Percentiles rank a stretch among this genome's conserved stretches.
Evolutionary conservation across 371 early-diverging fungal species (phyloP).

Genomic region (Lichtheimia ramosa): DNA sequence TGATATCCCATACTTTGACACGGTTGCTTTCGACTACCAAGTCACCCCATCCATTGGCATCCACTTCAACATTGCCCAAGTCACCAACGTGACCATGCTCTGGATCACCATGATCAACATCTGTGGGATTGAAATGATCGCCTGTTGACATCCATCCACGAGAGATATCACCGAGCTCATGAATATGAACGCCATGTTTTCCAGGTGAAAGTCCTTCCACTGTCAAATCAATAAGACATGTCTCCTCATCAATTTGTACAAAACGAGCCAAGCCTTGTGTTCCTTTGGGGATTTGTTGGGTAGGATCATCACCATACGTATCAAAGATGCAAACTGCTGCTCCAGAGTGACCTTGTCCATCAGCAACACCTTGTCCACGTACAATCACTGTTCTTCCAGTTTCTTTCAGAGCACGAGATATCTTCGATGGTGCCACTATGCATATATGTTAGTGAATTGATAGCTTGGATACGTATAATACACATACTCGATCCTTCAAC

Average conservation of each 20-base stretch:
- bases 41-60: constrained; percentile 76
- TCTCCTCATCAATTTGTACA: constrained; percentile 68
- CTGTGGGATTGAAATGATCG: constrained; percentile 58
- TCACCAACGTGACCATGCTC: constrained; percentile 63
- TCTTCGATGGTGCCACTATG: constrained; percentile 65
- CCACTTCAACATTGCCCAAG: constrained; percentile 68
- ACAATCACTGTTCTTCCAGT: constrained; percentile 75
- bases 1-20: constrained; percentile 83
- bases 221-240: constrained; percentile 77
- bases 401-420: constrained; percentile 60
- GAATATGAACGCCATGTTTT: constrained; percentile 70
- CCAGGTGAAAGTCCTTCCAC: constrained; percentile 72
- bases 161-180: constrained; percentile 80
- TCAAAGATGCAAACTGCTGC: constrained; percentile 93
- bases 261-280: constrained; percentile 79
- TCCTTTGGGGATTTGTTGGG: constrained; percentile 36
- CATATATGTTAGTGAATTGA: constrained; percentile 4
- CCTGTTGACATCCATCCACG: constrained; percentile 61
- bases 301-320: constrained; percentile 45
- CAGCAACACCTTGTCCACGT: constrained; percentile 73
- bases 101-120: constrained; percentile 54
- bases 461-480: not conserved
- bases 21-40: constrained; percentile 69
- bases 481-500: constrained; percentile 63
- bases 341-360: constrained; percentile 60